Percentiles rank a stretch among this genome's conserved stretches.
Conservation (phyloP, 2,329 filamentous ascomycete species). For the Colletotrichum trifolii region DNA sequence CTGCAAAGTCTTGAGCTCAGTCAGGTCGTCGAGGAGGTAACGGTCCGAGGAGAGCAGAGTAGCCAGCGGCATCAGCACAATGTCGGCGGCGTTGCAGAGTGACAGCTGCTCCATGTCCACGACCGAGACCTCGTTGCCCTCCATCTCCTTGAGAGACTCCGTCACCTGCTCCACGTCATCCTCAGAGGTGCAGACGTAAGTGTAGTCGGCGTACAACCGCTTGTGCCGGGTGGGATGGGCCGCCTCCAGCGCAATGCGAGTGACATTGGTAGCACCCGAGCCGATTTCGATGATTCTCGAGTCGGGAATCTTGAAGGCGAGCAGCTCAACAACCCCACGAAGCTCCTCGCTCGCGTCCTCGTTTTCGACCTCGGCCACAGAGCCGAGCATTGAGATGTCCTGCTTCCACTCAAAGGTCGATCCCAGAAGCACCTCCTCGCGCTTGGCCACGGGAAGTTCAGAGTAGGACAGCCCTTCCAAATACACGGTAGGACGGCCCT, state of each 20-base stretch:
- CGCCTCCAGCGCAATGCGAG: slow-evolving; percentile 13
- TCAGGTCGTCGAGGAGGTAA: slow-evolving; percentile 15
- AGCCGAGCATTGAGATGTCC: slow-evolving; percentile 16
- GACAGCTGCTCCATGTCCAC: slow-evolving; percentile 22
- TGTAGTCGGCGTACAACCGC: slow-evolving; percentile 24
- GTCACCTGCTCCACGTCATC: slow-evolving; percentile 4
- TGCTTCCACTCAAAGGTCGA: slow-evolving; percentile 24
- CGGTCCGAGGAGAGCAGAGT: slow-evolving; percentile 11
- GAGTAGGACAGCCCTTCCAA: slow-evolving; percentile 24
- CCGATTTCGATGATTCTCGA: slow-evolving; percentile 18
- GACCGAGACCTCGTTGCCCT: slow-evolving; percentile 7
- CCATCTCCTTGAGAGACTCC: background rate
- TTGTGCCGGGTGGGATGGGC: slow-evolving; percentile 6
- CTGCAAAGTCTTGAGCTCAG: slow-evolving; percentile 9
- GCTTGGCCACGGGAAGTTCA: slow-evolving; percentile 21
- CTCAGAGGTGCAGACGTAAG: slow-evolving; percentile 18
- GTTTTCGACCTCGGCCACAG: background rate
- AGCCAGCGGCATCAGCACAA: background rate
- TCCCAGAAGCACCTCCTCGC: slow-evolving; percentile 13
- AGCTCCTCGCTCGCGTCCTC: background rate
- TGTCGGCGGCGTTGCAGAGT: slow-evolving; percentile 2
- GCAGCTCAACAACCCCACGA: background rate
- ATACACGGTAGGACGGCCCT: slow-evolving; percentile 16
- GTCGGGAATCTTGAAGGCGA: slow-evolving; percentile 23
- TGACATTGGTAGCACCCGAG: background rate